Evolutionary conservation across 2,329 filamentous ascomycete genomes (phyloP).

Genomic region (Paraconiothyrium sp.): DNA sequence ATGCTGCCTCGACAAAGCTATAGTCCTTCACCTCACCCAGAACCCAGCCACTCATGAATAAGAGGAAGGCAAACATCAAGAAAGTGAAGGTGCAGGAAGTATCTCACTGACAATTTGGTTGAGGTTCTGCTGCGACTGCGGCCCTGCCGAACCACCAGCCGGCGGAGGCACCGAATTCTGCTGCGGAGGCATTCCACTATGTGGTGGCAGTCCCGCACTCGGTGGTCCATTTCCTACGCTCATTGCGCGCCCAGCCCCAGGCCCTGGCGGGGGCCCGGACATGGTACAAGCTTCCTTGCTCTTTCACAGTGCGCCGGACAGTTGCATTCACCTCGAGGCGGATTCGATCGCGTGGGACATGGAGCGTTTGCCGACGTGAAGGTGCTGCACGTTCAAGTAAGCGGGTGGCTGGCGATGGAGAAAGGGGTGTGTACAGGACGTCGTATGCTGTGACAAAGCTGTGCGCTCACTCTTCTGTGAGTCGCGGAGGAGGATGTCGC

Average conservation of each 20-base stretch:
- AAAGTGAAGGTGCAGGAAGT: not conserved
- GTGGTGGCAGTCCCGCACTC: conserved; percentile 49
- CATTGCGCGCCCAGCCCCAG: conserved; percentile 47
- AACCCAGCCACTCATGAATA: not conserved
- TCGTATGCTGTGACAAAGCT: not conserved
- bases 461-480: not conserved
- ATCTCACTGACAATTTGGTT: conserved; percentile 88
- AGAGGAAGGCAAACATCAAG: not conserved
- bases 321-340: conserved; percentile 30
- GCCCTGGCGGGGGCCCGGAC: conserved; percentile 50
- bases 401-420: not conserved
- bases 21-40: not conserved
- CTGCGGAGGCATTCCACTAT: conserved; percentile 59
- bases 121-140: conserved; percentile 84
- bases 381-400: conserved; percentile 8
- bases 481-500: conserved; percentile 31
- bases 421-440: not conserved
- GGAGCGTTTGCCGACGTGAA: conserved; percentile 8
- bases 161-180: conserved; percentile 59
- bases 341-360: conserved; percentile 33
- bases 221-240: conserved; percentile 56
- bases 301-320: conserved; percentile 4
- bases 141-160: conserved; percentile 54
- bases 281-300: conserved; percentile 29
- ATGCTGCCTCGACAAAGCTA: not conserved